phyloP scores from a whole-genome alignment of 176 grass and related monocot genomes.

The Phoenix dactylifera region DNA sequence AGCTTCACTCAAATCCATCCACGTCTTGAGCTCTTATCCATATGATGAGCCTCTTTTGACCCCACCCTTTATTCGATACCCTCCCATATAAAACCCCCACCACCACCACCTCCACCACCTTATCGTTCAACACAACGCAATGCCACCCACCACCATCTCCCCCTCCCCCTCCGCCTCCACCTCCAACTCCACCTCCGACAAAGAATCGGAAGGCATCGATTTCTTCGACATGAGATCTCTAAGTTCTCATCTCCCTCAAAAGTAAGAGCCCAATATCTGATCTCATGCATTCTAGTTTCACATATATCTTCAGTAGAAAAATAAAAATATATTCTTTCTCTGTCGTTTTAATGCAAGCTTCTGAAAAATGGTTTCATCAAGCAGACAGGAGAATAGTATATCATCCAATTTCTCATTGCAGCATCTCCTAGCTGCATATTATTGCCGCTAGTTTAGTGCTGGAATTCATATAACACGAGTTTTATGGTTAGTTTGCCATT shows the following conservation, averaged over 20 bases:
- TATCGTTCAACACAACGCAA: not conserved
- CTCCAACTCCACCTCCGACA: too few relatives aligned
- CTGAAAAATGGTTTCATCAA: too few relatives aligned
- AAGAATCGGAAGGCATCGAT: not conserved
- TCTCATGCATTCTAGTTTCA: too few relatives aligned
- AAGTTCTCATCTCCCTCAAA: not conserved
- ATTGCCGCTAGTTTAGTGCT: not conserved
- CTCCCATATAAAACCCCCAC: not conserved
- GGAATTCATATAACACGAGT: not conserved
- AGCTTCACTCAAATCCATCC: constrained; percentile 3
- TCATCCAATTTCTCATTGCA: too few relatives aligned
- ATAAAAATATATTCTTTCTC: too few relatives aligned
- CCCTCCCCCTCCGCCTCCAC: too few relatives aligned
- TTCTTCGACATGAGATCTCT: constrained; percentile 7
- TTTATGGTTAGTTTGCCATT: too few relatives aligned
- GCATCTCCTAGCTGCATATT: not conserved
- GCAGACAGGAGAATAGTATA: too few relatives aligned
- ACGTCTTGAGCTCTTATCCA: constrained; percentile 1
- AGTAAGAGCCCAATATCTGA: not conserved
- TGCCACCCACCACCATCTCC: not conserved
- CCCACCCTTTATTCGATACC: not conserved
- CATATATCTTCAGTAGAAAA: too few relatives aligned
- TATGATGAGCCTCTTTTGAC: not conserved
- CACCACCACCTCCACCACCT: not conserved
- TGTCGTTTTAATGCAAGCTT: too few relatives aligned